Evolutionary conservation across 345 rosid species (phyloP), one percentile per base, ranked within the genome.

Genomic region (Acer yangbiense): DNA sequence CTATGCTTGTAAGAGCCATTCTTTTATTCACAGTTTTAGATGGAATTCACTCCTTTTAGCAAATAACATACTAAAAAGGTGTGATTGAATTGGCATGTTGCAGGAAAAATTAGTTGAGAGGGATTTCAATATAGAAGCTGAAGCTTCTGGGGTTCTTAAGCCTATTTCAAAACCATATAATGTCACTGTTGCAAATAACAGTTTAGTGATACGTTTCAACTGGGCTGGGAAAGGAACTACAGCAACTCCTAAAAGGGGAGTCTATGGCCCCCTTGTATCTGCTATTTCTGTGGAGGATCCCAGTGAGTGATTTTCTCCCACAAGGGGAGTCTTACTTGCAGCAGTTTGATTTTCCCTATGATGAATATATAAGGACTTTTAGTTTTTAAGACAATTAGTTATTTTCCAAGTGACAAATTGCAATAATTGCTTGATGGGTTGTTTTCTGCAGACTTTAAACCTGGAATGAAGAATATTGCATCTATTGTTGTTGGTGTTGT

Each of bases 141-240:
- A 82, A 54, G 87, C 86, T 44, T 44, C 43, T 4, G 85, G 83
- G 7, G 83, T 52, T 71, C 70, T 61, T 20, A 75, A 61, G 61
- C 78, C 76, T 54, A 1, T 68, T n/a, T 54, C 54, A 0, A 72
- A 14, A 64, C n/a, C 12, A 13, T 77, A 65, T 70, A 71, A 44
- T 60, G 74, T 50, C 2, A 68, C 23, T 17, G 79, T 73, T 41
- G 76, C 74, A 27, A 52, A 29, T 3, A 20, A 76, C 58, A 75
- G 20, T 21, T 14, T 86, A 64, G 82, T 81, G 76, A 83, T 86
- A n/a, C 88, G 82, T 25, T 83, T 90, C 55, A 65, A 68, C 52
- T 90, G 90, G 90, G 86, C 87, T 9, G 94, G 92, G 17, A 89
- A 80, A 85, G 92, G 94, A 65, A 87, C 94, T n/a, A 87, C 84